Conservation (phyloP, 331 rosid species). For the Malus hybrid region DNA sequence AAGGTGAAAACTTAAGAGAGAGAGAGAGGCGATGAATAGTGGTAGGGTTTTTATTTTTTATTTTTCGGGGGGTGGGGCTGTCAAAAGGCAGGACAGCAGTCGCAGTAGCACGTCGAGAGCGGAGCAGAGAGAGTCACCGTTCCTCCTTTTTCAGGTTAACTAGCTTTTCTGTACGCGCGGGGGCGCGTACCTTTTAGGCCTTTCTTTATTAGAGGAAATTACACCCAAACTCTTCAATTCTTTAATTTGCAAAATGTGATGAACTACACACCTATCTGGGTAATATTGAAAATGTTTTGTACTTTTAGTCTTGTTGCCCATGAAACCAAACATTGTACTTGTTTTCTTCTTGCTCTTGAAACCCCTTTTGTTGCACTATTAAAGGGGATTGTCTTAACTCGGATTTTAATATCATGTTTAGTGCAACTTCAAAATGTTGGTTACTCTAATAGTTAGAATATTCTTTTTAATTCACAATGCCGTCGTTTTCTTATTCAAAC, state of each 20-base stretch:
- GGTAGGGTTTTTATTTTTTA: not conserved
- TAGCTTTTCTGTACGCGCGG: not conserved
- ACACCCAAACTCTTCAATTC: not conserved
- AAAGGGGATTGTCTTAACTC: too few species aligned
- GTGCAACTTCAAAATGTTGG: too few species aligned
- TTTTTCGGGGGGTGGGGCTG: not conserved
- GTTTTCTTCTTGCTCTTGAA: too few species aligned
- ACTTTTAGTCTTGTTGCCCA: not conserved
- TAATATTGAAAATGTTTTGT: not conserved
- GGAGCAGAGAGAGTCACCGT: conserved; percentile 1
- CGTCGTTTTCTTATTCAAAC: too few species aligned
- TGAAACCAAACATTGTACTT: too few species aligned
- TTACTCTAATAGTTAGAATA: too few species aligned
- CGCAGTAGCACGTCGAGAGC: too few species aligned
- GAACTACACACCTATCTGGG: too few species aligned
- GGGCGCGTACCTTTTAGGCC: not conserved
- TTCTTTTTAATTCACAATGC: too few species aligned
- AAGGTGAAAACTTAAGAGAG: not conserved
- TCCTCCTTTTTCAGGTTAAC: conserved; percentile 1
- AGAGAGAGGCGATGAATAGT: not conserved
- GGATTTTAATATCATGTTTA: too few species aligned
- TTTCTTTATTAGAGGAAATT: not conserved
- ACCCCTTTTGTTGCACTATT: too few species aligned
- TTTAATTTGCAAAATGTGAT: not conserved
- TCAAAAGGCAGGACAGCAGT: not conserved